Evolutionary conservation across 116 monocot species (phyloP).

Genomic region (Zostera marina): DNA sequence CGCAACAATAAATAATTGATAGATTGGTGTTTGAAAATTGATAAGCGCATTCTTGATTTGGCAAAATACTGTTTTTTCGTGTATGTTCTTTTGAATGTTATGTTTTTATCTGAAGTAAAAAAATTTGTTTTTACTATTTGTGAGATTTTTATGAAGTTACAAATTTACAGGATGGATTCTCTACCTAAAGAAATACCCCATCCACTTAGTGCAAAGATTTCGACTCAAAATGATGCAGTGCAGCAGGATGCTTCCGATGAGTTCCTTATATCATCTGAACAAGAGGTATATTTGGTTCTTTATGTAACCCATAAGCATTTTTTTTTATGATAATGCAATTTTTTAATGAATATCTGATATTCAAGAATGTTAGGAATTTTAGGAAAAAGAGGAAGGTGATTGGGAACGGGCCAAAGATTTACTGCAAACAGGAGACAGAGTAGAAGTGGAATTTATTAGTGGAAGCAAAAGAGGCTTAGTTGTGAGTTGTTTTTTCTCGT

Average conservation of each 20-base stretch:
- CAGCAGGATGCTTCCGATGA: slow-evolving; percentile 10
- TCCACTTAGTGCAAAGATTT: slow-evolving; percentile 8
- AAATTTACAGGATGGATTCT: slow-evolving; percentile 2
- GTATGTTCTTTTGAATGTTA: neutral
- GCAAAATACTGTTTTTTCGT: neutral
- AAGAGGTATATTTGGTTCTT: slow-evolving; percentile 39
- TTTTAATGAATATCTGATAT: slow-evolving; percentile 7
- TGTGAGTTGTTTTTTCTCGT: slow-evolving; percentile 35
- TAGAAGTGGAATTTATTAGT: slow-evolving; percentile 74
- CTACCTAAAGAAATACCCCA: slow-evolving; percentile 10
- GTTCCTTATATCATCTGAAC: slow-evolving; percentile 21
- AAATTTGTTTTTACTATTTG: neutral
- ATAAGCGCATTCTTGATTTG: neutral
- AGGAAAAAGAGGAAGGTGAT: slow-evolving; percentile 40
- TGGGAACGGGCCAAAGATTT: slow-evolving; percentile 51
- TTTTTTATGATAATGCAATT: too few species aligned
- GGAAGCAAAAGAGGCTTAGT: slow-evolving; percentile 82
- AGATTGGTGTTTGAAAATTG: neutral
- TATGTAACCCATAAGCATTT: neutral
- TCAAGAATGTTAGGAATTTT: slow-evolving; percentile 13
- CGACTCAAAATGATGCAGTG: slow-evolving; percentile 10
- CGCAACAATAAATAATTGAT: neutral
- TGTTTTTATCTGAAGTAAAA: neutral
- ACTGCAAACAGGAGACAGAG: slow-evolving; percentile 42
- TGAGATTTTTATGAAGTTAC: neutral